phyloP scores from a whole-genome alignment of 352 stramenopile genomes.

The Pythium rhizo-oryzae region DNA sequence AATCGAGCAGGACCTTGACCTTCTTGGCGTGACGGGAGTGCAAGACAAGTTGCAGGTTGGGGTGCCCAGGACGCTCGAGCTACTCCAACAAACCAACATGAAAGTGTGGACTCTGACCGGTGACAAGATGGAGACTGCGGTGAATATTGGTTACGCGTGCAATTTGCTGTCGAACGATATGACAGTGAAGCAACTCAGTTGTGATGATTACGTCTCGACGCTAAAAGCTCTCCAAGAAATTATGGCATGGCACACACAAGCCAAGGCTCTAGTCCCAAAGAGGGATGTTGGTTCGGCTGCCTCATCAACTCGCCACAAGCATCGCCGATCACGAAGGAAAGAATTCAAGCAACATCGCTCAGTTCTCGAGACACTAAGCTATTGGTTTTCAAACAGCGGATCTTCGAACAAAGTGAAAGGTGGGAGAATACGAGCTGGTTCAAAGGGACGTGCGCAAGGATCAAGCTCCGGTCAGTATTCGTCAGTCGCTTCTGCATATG shows the following conservation, averaged over 20 bases:
- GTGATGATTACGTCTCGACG: constrained; percentile 63
- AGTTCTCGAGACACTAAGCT: constrained; percentile 5
- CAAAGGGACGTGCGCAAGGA: not conserved
- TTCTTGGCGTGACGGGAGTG: constrained; percentile 91
- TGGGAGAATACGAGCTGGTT: not conserved
- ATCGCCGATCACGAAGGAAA: constrained; percentile 7
- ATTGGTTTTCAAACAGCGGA: constrained; percentile 10
- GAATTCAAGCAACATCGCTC: not conserved
- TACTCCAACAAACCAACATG: constrained; percentile 89
- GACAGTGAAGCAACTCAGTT: constrained; percentile 65
- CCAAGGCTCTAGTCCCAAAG: constrained; percentile 10
- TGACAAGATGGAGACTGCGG: constrained; percentile 95
- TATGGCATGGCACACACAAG: constrained; percentile 27
- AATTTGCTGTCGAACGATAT: constrained; percentile 83
- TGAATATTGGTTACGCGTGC: constrained; percentile 95
- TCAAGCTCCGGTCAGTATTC: constrained; percentile 5
- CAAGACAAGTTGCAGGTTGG: constrained; percentile 94
- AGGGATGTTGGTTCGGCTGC: not conserved
- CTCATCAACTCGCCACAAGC: constrained; percentile 9
- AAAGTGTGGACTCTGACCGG: constrained; percentile 96
- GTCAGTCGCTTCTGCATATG: not conserved
- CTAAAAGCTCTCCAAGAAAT: constrained; percentile 55
- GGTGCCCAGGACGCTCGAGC: constrained; percentile 85
- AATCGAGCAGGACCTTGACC: constrained; percentile 75
- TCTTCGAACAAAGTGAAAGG: not conserved